Evolutionary conservation across 1,284 basidiomycete species (phyloP).

Genomic region (Cryptococcus hybrid): DNA sequence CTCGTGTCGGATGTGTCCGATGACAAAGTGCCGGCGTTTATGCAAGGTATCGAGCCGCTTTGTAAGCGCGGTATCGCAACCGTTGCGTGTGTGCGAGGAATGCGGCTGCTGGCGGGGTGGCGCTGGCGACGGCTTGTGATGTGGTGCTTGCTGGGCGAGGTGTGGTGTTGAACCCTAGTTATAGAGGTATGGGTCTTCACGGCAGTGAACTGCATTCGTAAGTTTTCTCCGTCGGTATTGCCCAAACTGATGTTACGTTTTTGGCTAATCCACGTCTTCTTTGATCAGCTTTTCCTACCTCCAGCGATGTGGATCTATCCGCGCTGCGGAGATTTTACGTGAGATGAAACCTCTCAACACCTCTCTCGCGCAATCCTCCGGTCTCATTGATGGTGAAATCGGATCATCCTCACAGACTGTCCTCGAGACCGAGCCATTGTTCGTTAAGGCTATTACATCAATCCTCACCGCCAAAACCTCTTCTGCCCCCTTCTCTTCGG

Average conservation of each 20-base stretch:
- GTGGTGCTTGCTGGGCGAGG: conserved; percentile 46
- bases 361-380: conserved; percentile 27
- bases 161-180: conserved; percentile 53
- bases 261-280: neutral
- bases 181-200: conserved; percentile 52
- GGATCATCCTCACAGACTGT: conserved; percentile 17
- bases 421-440: conserved; percentile 16
- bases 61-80: conserved; percentile 51
- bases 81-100: conserved; percentile 52
- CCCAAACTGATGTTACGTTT: neutral
- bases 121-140: conserved; percentile 52
- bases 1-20: conserved; percentile 35
- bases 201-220: conserved; percentile 53
- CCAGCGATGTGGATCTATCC: conserved; percentile 43
- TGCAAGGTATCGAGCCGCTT: conserved; percentile 39
- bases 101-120: conserved; percentile 54
- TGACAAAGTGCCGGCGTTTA: conserved; percentile 36
- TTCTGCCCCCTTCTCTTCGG: conserved; percentile 11
- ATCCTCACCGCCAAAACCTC: conserved; percentile 10
- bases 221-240: conserved; percentile 6
- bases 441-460: conserved; percentile 25
- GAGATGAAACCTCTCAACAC: conserved; percentile 52
- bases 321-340: conserved; percentile 40
- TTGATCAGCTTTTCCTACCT: conserved; percentile 42
- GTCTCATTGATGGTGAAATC: conserved; percentile 44